These are phyloP conservation scores for Thalassiosira livingstoniorum DNA, from an alignment of 352 stramenopile species.

Conservation along the genomic window DNA sequence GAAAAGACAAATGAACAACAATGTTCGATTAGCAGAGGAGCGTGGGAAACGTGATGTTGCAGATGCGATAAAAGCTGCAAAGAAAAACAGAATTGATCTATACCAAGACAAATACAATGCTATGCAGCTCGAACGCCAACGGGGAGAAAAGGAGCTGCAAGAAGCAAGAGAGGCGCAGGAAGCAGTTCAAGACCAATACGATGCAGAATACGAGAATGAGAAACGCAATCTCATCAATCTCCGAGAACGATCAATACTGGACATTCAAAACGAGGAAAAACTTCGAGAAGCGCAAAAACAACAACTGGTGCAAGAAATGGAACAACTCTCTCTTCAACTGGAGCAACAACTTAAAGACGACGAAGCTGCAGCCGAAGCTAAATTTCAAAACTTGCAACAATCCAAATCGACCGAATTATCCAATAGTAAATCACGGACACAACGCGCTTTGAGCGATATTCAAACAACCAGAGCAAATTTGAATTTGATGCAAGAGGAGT, in stretches of 20 bases:
- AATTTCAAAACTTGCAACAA: slow-evolving; percentile 28
- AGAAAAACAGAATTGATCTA: slow-evolving; percentile 30
- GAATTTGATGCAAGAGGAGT: slow-evolving; percentile 27
- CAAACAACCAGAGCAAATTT: slow-evolving; percentile 38
- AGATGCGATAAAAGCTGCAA: slow-evolving; percentile 16
- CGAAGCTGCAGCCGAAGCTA: slow-evolving; percentile 15
- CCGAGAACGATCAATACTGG: slow-evolving; percentile 2
- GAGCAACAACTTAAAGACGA: slow-evolving; percentile 38
- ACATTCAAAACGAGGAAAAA: slow-evolving; percentile 20
- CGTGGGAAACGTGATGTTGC: slow-evolving; percentile 14
- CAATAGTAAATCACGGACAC: slow-evolving; percentile 13
- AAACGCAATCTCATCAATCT: slow-evolving; percentile 21
- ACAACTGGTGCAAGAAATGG: slow-evolving; percentile 27
- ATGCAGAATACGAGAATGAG: slow-evolving; percentile 49
- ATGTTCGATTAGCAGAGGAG: slow-evolving; percentile 23
- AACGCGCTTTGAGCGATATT: slow-evolving; percentile 44
- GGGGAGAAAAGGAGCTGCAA: slow-evolving; percentile 8
- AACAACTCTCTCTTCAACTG: slow-evolving; percentile 30
- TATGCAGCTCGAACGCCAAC: slow-evolving; percentile 20
- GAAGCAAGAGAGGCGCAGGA: slow-evolving; percentile 16
- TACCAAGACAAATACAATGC: slow-evolving; percentile 46
- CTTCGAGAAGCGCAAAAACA: slow-evolving; percentile 17
- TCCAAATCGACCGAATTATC: slow-evolving; percentile 31
- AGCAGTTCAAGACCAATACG: slow-evolving; percentile 37
- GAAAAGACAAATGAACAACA: slow-evolving; percentile 22